These are phyloP conservation scores for Hypsizygus ulmarius DNA, from an alignment of 1,284 basidiomycete species.

Conservation along the genomic window DNA sequence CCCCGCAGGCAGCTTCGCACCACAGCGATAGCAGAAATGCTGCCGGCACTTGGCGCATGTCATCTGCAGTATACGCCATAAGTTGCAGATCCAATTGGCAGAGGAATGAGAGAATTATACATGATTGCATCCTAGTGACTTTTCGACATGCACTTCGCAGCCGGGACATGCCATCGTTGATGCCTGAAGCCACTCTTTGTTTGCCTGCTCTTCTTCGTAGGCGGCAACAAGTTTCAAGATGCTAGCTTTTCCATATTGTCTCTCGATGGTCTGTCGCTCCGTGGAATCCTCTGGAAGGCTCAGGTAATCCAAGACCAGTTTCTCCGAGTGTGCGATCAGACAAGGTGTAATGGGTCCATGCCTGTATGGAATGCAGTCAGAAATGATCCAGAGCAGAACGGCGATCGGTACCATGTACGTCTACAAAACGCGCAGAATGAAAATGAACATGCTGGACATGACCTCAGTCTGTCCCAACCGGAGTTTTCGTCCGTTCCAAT, in stretches of 20 bases:
- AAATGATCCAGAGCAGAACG: neutral
- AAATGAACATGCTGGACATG: constrained; percentile 63
- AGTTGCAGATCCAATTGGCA: neutral
- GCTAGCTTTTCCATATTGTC: constrained; percentile 57
- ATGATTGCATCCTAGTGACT: constrained; percentile 74
- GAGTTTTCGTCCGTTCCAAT: constrained; percentile 46
- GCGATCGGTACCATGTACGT: constrained; percentile 55
- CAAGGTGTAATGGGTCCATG: constrained; percentile 72
- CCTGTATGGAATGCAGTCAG: constrained; percentile 37
- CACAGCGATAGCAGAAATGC: constrained; percentile 82
- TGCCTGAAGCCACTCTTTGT: constrained; percentile 59
- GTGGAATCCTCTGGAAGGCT: constrained; percentile 47
- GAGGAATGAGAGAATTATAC: constrained; percentile 37
- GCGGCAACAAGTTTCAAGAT: constrained; percentile 54
- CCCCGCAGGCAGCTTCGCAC: constrained; percentile 42
- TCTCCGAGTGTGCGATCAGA: constrained; percentile 57
- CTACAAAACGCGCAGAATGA: constrained; percentile 75
- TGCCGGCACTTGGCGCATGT: constrained; percentile 63
- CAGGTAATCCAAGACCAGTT: constrained; percentile 63
- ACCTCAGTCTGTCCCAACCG: constrained; percentile 66
- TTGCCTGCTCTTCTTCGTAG: constrained; percentile 66
- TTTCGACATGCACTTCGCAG: constrained; percentile 70
- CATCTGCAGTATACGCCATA: constrained; percentile 47
- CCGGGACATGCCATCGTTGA: constrained; percentile 70
- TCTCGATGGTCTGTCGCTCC: constrained; percentile 50